Evolutionary conservation across 441 rosid species (phyloP).

Genomic region (Jatropha multifida): DNA sequence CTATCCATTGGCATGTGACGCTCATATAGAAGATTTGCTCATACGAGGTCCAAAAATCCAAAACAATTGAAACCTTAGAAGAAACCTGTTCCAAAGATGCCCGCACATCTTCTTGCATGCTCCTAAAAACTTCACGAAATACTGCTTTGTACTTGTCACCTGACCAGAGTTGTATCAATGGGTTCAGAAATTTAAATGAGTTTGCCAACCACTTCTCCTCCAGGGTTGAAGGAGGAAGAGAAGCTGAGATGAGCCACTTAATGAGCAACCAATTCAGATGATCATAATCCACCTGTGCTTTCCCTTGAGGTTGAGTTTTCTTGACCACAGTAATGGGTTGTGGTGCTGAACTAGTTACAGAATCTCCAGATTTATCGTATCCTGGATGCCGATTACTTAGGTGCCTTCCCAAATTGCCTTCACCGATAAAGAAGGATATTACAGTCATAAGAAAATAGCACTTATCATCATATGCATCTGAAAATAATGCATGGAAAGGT

Average conservation of each 20-base stretch:
- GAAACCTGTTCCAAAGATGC: constrained; percentile 59
- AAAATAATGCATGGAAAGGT: not conserved
- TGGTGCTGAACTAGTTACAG: constrained; percentile 39
- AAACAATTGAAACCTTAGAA: constrained; percentile 69
- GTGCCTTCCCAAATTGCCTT: constrained; percentile 93
- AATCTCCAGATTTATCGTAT: constrained; percentile 71
- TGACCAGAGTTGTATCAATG: constrained; percentile 73
- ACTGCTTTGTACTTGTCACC: constrained; percentile 63
- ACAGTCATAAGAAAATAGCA: constrained; percentile 13
- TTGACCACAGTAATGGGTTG: constrained; percentile 46
- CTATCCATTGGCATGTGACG: constrained; percentile 82
- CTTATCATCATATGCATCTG: constrained; percentile 10
- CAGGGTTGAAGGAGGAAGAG: constrained; percentile 82
- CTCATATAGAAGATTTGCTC: constrained; percentile 79
- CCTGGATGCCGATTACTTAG: constrained; percentile 89
- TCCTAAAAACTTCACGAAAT: constrained; percentile 75
- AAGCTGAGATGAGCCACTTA: constrained; percentile 77
- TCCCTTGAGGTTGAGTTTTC: constrained; percentile 54
- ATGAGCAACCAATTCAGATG: constrained; percentile 89
- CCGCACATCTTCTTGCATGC: constrained; percentile 85
- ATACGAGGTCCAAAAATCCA: constrained; percentile 86
- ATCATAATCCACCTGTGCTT: constrained; percentile 75
- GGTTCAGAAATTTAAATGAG: constrained; percentile 82
- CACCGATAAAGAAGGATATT: constrained; percentile 22
- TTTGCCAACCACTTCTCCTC: constrained; percentile 77